Base-by-base conservation (phyloP, 495 filamentous ascomycete genomes). In the Bacidia rubella region DNA sequence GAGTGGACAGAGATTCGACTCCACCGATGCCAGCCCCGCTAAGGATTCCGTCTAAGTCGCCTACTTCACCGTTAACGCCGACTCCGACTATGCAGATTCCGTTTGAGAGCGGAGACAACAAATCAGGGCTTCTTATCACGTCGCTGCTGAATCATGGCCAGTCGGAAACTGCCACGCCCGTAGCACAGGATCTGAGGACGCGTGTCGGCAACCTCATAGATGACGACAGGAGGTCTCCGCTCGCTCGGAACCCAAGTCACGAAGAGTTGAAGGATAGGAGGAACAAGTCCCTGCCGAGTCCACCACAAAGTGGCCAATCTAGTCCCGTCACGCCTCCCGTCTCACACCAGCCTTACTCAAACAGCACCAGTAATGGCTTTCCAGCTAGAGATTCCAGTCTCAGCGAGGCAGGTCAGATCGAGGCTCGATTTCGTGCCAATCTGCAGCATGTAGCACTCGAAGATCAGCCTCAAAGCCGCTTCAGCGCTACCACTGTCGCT, bases 401-500 rank as follows among this genome's bases (percentile, higher is more conserved):
- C 9, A 32, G 48, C 17, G 51, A 50, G 23, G 20, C 46, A 17
- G 40, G n/a, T 26, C 46, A 45, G 2, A 56, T 38, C n/a, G 54
- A 53, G 26, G 38, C 41, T n/a, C 35, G 39, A 26, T 54, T 58
- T 47, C 59, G 50, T 22, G 45, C 59, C 23, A 35, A 48, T 27
- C 24, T 57, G 21, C 52, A 60, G 35, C 61, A 62, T 40, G 52
- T 71, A 44, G 60, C 65, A 48, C 51, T 68, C 23, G 51, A 60
- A 32, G 54, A 63, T 21, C 72, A 82, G 47, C 82, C 79, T 7
- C 61, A 64, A 0, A 89, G 83, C 50, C 83, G 83, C 39, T 87
- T 86, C 68, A 87, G 81, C 63, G 68, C 80, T 44, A 83, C 83
- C 15, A 87, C 85, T 2, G 82, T 83, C 61, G 77, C 79, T n/a